phyloP scores from a whole-genome alignment of 139 green algal species.

The Pseudopediastrum boryanum region DNA sequence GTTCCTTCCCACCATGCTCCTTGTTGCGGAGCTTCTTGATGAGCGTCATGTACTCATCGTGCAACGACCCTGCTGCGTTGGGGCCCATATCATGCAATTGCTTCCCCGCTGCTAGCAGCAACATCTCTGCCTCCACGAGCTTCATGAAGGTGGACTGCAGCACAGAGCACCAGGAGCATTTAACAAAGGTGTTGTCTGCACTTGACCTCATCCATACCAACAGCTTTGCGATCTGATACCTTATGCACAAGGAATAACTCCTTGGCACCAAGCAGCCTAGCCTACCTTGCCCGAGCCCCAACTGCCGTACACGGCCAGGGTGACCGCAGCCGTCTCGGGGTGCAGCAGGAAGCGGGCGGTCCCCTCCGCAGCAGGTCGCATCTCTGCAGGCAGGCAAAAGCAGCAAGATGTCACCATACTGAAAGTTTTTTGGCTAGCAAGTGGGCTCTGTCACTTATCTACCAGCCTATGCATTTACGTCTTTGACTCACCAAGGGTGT shows the following conservation, averaged over 20 bases:
- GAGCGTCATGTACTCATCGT: not conserved
- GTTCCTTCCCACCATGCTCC: not conserved
- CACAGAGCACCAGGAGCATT: not conserved
- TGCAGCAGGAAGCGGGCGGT: constrained; percentile 4
- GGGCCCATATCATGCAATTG: not conserved
- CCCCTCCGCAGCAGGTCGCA: not conserved
- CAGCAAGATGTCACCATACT: not conserved
- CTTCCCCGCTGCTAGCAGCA: not conserved
- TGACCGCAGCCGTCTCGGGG: not conserved
- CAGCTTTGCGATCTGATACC: not conserved
- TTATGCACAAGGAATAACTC: not conserved
- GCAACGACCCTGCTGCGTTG: not conserved
- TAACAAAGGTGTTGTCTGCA: not conserved
- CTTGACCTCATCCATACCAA: not conserved
- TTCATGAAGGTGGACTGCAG: constrained; percentile 16
- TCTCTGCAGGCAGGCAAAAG: not conserved
- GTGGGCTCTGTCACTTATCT: not conserved
- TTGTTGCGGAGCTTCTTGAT: not conserved
- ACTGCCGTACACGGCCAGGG: constrained; percentile 4
- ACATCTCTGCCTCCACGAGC: constrained; percentile 2
- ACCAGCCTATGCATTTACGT: not conserved
- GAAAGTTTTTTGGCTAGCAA: not conserved
- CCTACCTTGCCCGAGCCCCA: constrained; percentile 17
- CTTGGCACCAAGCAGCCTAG: too few species aligned
- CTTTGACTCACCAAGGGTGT: not conserved